Conservation (phyloP, 306 rosid genomes). For the Vicia villosa region DNA sequence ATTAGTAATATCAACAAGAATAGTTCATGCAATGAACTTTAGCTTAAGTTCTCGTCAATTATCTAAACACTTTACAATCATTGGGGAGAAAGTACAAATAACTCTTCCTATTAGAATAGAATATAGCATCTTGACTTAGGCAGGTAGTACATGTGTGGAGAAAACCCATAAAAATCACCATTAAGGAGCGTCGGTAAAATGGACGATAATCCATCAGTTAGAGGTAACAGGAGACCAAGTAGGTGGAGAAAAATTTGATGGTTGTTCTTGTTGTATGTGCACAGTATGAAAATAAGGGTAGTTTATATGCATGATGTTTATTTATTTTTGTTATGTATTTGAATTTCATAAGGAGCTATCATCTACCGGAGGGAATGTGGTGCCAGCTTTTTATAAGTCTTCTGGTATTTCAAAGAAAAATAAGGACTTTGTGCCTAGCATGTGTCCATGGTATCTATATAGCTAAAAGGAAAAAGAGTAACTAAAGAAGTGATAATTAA, state of each 20-base stretch:
- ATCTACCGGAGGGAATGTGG: slow-evolving; percentile 41
- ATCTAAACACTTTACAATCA: neutral
- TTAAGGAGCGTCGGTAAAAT: neutral
- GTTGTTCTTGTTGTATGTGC: neutral
- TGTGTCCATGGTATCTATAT: too few species aligned
- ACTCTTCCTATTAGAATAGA: neutral
- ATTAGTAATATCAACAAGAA: slow-evolving; percentile 6
- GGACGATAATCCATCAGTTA: neutral
- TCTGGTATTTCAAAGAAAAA: slow-evolving; percentile 63
- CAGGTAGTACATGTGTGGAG: neutral
- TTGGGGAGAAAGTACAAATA: neutral
- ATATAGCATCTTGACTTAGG: neutral
- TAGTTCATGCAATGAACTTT: slow-evolving; percentile 25
- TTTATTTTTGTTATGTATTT: neutral
- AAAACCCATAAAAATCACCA: neutral
- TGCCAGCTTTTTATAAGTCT: slow-evolving; percentile 52
- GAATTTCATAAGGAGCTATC: slow-evolving; percentile 49
- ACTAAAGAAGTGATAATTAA: too few species aligned
- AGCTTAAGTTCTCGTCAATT: slow-evolving; percentile 11
- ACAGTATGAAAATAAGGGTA: slow-evolving; percentile 18
- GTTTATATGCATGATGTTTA: neutral
- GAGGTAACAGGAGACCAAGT: neutral
- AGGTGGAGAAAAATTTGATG: neutral
- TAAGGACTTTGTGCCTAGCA: slow-evolving; percentile 57
- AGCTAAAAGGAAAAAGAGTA: too few species aligned